Conservation (phyloP, 2,329 filamentous ascomycete genomes). For the Xylaria sp. region DNA sequence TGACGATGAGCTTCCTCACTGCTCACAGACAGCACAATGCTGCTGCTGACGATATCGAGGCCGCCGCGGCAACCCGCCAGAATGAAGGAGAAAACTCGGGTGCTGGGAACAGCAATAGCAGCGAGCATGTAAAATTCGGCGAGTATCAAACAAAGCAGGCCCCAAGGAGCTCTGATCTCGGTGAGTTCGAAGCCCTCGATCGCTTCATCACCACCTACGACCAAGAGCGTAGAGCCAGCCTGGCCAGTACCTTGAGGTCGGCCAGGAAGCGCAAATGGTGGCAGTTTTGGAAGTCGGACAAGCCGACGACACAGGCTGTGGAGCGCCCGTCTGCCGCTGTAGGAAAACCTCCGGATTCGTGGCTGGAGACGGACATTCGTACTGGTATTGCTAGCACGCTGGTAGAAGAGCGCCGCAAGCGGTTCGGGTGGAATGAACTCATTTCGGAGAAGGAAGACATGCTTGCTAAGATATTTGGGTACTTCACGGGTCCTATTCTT, state of each 20-base stretch:
- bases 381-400: constrained; percentile 64
- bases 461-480: constrained; percentile 74
- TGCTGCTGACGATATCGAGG: constrained; percentile 43
- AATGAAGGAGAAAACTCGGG: constrained; percentile 9
- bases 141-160: constrained; percentile 36
- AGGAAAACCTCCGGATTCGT: constrained; percentile 67
- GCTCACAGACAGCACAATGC: constrained; percentile 34
- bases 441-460: constrained; percentile 76
- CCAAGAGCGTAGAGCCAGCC: constrained; percentile 42
- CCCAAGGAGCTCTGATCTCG: constrained; percentile 41
- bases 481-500: constrained; percentile 76
- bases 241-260: constrained; percentile 31
- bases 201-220: constrained; percentile 49
- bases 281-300: constrained; percentile 63
- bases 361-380: constrained; percentile 73
- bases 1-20: constrained; percentile 40
- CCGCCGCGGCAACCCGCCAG: constrained; percentile 38
- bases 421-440: constrained; percentile 75
- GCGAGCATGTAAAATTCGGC: constrained; percentile 44
- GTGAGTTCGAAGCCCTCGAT: constrained; percentile 49
- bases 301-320: constrained; percentile 48
- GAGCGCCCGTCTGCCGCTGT: constrained; percentile 51
- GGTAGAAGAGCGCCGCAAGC: constrained; percentile 70
- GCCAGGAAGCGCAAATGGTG: constrained; percentile 65
- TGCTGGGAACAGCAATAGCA: constrained; percentile 10